Evolutionary conservation across 495 filamentous ascomycete genomes (phyloP), one percentile per base, ranked within the genome.

Genomic region (Penicillium robsamsonii): DNA sequence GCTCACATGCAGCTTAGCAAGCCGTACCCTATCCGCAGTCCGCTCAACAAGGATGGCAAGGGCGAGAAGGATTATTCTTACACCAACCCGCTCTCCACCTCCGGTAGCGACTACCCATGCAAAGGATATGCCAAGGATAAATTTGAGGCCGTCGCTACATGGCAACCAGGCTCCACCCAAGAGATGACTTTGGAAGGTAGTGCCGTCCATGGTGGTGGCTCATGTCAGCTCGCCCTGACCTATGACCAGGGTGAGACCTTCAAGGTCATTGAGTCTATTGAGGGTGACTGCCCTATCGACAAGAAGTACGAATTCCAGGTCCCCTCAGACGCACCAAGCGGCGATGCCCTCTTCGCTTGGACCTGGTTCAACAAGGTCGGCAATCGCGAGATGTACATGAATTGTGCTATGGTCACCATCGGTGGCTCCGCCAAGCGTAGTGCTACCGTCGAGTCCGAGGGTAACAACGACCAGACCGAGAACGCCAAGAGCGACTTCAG

Each of bases 351-450:
- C 2, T 75, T 97, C 42, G 87, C 87, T 15, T 96, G 90, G 84
- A 87, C 88, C 4, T 97, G 92, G 92, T 87, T 93, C 76, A 97
- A 97, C 82, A 86, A 86, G 59, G 67, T 92, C 50, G 91, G 91
- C 46, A 91, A 92, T 75, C 83, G 90, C 20, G 92, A 97, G 70
- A 91, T 95, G 83, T 96, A 96, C 79, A 96, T 95, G 92, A 91
- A 92, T 80, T 97, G 92, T 58, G 88, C 87, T 4, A 82, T 88
- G 18, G 79, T 93, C 45, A 83, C 79, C 5, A 81, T 96, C 59
- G 70, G 74, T 0, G 83, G 81, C 10, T 83, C 81, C 47, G 58
- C 44, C 2, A 57, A 50, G 10, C 53, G 56, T 25, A 47, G 10
- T 30, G 17, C 45, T 11, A 3, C n/a, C 17, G n/a, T 17, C 11